Base-by-base conservation (phyloP, 768 basidiomycete species). In the Leccinum subtestaceum region DNA sequence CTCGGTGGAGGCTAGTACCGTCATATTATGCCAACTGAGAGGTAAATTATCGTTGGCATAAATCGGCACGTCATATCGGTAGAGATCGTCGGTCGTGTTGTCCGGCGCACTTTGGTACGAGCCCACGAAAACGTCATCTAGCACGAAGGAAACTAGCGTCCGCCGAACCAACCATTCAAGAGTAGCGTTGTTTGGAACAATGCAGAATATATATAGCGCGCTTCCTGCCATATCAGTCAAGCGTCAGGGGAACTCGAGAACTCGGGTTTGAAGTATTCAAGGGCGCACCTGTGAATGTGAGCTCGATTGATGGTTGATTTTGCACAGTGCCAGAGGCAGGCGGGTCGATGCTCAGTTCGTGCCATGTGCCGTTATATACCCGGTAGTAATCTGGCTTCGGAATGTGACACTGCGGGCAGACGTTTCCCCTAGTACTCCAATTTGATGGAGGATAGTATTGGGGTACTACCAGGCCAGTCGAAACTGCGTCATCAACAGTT, bases 291-390 rank as follows among this genome's bases (percentile, higher is more conserved):
- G 50, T 58, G 8, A 63, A 67, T 11, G 48, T 49, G 17, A 67
- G 46, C 3, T 59, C 13, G 17, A 68, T 36, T 2, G 13, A 12
- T 29, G 25, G 60, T 9, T 23, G 10, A 32, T 12, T n/a, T 0
- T 6, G n/a, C 2, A 19, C 23, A 23, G 12, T 38, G 2, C 3
- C 3, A 1, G 2, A 8, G 38, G 38, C 7, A 38, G 38, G 17
- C 17, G 45, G 36, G 46, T 1, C 0, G 7, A 6, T 59, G 15
- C 59, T 68, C 10, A 51, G 1, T 5, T 63, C 66, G n/a, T 67
- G 66, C 66, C 66, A 67, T 46, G 67, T 67, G 5, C 52, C 59
- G 4, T 65, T 36, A 15, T 68, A 61, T 2, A 38, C 58, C n/a
- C 3, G 38, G 17, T 8, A 12, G 38, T 17, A 9, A 2, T 38